Conservation (phyloP, 2,329 filamentous ascomycete genomes). For the Ascomycota sp. region DNA sequence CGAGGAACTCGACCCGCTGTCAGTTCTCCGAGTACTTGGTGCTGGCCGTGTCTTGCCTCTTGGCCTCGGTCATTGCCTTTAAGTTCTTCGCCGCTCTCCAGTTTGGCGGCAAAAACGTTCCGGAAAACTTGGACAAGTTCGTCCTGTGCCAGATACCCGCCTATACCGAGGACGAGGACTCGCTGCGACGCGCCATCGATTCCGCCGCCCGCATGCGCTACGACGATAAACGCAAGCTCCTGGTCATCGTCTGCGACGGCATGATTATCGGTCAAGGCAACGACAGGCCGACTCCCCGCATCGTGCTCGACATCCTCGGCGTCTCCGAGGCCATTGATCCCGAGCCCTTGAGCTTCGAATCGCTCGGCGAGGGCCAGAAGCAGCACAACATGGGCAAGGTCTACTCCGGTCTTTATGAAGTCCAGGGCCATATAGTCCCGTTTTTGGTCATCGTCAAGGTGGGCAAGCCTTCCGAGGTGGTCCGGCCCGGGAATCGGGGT, state of each 20-base stretch:
- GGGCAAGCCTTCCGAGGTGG: conserved; percentile 90
- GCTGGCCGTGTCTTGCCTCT: conserved; percentile 57
- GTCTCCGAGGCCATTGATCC: conserved; percentile 86
- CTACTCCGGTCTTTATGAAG: conserved; percentile 92
- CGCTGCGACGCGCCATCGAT: conserved; percentile 85
- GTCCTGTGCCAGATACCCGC: conserved; percentile 93
- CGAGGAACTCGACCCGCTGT: conserved; percentile 65
- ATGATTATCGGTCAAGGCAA: conserved; percentile 99
- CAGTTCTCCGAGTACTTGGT: conserved; percentile 78
- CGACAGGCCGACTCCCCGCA: conserved; percentile 81
- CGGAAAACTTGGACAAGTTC: conserved; percentile 95
- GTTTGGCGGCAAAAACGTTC: conserved; percentile 73
- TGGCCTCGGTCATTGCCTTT: conserved; percentile 68
- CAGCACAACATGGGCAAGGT: conserved; percentile 99
- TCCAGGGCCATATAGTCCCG: conserved; percentile 91
- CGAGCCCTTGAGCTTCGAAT: conserved; percentile 89
- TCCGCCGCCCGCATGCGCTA: conserved; percentile 89
- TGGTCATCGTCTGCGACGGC: conserved; percentile 83
- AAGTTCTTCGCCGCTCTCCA: conserved; percentile 94
- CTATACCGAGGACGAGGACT: conserved; percentile 96
- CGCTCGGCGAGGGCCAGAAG: conserved; percentile 81
- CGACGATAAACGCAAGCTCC: conserved; percentile 90
- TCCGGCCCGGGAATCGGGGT: conserved; percentile 85
- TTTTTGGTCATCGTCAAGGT: conserved; percentile 95
- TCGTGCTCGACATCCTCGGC: conserved; percentile 89